A percentile compares a stretch with the other conserved stretches of the same genome.
Conservation (phyloP, 495 filamentous ascomycete genomes). For the Tirmania nivea region DNA sequence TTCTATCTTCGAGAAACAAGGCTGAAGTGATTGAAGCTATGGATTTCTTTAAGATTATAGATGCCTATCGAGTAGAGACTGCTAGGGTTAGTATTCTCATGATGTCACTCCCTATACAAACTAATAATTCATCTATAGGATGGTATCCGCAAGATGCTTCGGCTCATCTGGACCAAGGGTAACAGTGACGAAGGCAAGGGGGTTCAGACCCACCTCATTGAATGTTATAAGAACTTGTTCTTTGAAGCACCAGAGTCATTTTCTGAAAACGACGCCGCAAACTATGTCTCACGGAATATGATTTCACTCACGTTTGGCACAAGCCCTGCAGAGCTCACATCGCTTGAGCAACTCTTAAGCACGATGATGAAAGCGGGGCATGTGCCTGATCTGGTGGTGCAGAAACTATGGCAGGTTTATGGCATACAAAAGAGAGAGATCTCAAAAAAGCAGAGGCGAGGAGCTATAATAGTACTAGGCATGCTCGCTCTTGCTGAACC, state of each 20-base stretch:
- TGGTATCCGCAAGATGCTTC: conserved; percentile 83
- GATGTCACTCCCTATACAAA: background rate
- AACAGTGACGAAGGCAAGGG: conserved; percentile 98
- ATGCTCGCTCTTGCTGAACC: conserved; percentile 90
- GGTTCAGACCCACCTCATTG: conserved; percentile 88
- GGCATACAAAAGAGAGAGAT: conserved; percentile 84
- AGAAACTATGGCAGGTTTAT: conserved; percentile 95
- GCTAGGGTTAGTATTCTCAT: conserved; percentile 33
- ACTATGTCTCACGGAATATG: conserved; percentile 95
- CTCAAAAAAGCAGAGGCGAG: conserved; percentile 72
- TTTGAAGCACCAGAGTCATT: conserved; percentile 83
- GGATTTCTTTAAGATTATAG: conserved; percentile 88
- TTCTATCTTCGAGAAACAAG: conserved; percentile 85
- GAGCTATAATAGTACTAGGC: conserved; percentile 85
- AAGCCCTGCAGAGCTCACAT: conserved; percentile 83
- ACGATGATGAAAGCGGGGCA: conserved; percentile 93
- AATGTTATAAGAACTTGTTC: conserved; percentile 88
- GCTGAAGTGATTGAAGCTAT: conserved; percentile 96
- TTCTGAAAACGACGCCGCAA: conserved; percentile 72
- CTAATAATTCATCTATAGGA: conserved; percentile 8
- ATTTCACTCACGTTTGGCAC: conserved; percentile 92
- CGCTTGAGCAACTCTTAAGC: conserved; percentile 75
- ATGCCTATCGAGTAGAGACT: conserved; percentile 86
- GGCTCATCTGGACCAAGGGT: conserved; percentile 96
- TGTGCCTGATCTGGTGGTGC: conserved; percentile 64